Percentiles rank a stretch among this genome's conserved stretches.
phyloP scores from a whole-genome alignment of 2,329 filamentous ascomycete genomes.

The Grosmannia clavigera region DNA sequence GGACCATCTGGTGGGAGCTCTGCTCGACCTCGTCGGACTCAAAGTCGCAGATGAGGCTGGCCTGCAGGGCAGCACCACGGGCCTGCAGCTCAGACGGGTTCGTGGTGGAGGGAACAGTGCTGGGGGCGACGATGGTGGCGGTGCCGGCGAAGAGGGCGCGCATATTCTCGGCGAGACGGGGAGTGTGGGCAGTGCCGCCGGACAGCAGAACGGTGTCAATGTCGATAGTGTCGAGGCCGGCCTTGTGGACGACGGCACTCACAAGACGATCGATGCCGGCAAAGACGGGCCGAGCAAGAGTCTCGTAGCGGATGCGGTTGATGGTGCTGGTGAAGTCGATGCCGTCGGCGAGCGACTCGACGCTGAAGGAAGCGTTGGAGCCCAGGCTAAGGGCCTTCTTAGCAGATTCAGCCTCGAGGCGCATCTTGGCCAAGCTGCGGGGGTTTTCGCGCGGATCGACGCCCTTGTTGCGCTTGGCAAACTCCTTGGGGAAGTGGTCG shows the following conservation, averaged over 20 bases:
- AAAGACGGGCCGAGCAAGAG: slow-evolving; percentile 75
- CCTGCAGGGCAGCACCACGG: slow-evolving; percentile 89
- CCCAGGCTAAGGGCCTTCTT: slow-evolving; percentile 89
- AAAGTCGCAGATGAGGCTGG: slow-evolving; percentile 87
- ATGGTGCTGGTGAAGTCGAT: slow-evolving; percentile 85
- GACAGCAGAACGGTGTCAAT: slow-evolving; percentile 90
- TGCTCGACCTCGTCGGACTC: slow-evolving; percentile 89
- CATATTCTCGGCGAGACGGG: slow-evolving; percentile 78
- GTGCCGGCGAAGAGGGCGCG: slow-evolving; percentile 66
- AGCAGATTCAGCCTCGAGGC: slow-evolving; percentile 77
- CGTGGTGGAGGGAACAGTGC: slow-evolving; percentile 64
- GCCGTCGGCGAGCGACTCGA: slow-evolving; percentile 81
- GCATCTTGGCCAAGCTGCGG: slow-evolving; percentile 79
- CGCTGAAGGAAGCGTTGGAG: slow-evolving; percentile 77
- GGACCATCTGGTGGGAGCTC: slow-evolving; percentile 89
- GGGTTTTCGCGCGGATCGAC: slow-evolving; percentile 74
- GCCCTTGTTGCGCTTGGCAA: slow-evolving; percentile 85
- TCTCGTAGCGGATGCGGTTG: slow-evolving; percentile 88
- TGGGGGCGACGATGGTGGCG: slow-evolving; percentile 70
- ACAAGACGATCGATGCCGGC: slow-evolving; percentile 78
- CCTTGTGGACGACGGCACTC: slow-evolving; percentile 79
- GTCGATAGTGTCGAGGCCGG: slow-evolving; percentile 80
- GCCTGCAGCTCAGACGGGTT: slow-evolving; percentile 88
- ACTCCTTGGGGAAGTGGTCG: slow-evolving; percentile 97
- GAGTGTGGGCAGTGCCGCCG: slow-evolving; percentile 85